These are phyloP conservation scores for Schwanniomyces vanrijiae DNA, from an alignment of 805 yeast genomes.

Conservation along the genomic window DNA sequence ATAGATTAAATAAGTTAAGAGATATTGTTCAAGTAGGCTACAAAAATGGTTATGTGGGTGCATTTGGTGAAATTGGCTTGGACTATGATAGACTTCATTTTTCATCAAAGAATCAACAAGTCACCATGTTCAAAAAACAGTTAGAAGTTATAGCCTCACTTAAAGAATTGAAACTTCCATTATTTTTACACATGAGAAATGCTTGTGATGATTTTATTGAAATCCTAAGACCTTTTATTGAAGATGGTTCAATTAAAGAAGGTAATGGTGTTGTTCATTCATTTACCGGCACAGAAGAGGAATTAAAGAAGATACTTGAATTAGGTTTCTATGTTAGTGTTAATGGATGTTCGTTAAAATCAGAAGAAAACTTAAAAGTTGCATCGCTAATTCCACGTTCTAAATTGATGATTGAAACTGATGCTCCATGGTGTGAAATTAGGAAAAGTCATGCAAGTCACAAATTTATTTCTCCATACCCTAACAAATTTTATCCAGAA, in stretches of 20 bases:
- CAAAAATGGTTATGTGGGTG: slow-evolving; percentile 56
- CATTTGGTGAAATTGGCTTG: slow-evolving; percentile 94
- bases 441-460: slow-evolving; percentile 78
- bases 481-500: slow-evolving; percentile 56
- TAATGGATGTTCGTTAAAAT: slow-evolving; percentile 90
- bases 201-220: slow-evolving; percentile 77
- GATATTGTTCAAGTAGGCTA: slow-evolving; percentile 49
- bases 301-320: slow-evolving; percentile 55
- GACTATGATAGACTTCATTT: slow-evolving; percentile 89
- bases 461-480: slow-evolving; percentile 53
- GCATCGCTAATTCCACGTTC: slow-evolving; percentile 68
- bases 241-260: slow-evolving; percentile 35
- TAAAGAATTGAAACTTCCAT: slow-evolving; percentile 56
- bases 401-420: slow-evolving; percentile 82
- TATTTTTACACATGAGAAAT: slow-evolving; percentile 87
- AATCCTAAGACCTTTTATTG: slow-evolving; percentile 62
- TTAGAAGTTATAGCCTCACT: slow-evolving; percentile 56
- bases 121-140: slow-evolving; percentile 67
- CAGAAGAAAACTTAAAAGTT: slow-evolving; percentile 69
- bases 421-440: slow-evolving; percentile 98
- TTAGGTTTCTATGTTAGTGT: slow-evolving; percentile 74
- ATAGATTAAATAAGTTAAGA: slow-evolving; percentile 50
- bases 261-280: slow-evolving; percentile 90
- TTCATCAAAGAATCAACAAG: slow-evolving; percentile 68
- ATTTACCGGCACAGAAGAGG: slow-evolving; percentile 79